Evolutionary conservation across 257 asterid genomes (phyloP).

Genomic region (Jacaranda mimosifolia): DNA sequence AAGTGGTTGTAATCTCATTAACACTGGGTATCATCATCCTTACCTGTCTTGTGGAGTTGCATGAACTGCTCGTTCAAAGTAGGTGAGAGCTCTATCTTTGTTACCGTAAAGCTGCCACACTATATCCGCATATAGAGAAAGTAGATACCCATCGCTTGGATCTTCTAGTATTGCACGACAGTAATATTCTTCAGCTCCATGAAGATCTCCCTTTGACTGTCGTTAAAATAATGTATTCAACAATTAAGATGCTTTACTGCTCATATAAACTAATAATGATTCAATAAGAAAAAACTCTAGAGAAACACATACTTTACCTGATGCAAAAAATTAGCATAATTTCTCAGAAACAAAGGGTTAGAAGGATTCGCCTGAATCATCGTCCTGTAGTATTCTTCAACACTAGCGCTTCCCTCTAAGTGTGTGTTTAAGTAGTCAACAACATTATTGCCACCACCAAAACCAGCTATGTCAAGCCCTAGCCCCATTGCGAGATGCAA

Average conservation of each 20-base stretch:
- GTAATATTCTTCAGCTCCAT: slow-evolving; percentile 78
- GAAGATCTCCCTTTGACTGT: slow-evolving; percentile 77
- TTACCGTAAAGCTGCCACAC: slow-evolving; percentile 75
- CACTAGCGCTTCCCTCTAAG: slow-evolving; percentile 32
- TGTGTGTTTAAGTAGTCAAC: slow-evolving; percentile 32
- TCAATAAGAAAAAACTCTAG: not conserved
- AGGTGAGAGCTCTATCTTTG: slow-evolving; percentile 60
- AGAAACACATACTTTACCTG: slow-evolving; percentile 49
- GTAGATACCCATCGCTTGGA: slow-evolving; percentile 70
- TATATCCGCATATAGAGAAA: slow-evolving; percentile 65
- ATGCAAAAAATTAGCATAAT: slow-evolving; percentile 67
- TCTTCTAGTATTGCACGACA: slow-evolving; percentile 66
- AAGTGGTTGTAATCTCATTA: no score
- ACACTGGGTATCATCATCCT: slow-evolving; percentile 4
- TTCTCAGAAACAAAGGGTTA: slow-evolving; percentile 57
- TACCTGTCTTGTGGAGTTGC: slow-evolving; percentile 78
- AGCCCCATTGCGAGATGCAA: slow-evolving; percentile 83
- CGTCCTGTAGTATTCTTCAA: slow-evolving; percentile 60
- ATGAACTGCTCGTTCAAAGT: slow-evolving; percentile 70
- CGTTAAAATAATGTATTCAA: slow-evolving; percentile 1
- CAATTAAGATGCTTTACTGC: not conserved
- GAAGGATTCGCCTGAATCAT: slow-evolving; percentile 77
- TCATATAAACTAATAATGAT: not conserved
- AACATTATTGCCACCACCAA: slow-evolving; percentile 30
- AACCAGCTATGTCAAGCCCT: slow-evolving; percentile 51